phyloP scores from a whole-genome alignment of 768 basidiomycete species.

The Pisolithus albus region DNA sequence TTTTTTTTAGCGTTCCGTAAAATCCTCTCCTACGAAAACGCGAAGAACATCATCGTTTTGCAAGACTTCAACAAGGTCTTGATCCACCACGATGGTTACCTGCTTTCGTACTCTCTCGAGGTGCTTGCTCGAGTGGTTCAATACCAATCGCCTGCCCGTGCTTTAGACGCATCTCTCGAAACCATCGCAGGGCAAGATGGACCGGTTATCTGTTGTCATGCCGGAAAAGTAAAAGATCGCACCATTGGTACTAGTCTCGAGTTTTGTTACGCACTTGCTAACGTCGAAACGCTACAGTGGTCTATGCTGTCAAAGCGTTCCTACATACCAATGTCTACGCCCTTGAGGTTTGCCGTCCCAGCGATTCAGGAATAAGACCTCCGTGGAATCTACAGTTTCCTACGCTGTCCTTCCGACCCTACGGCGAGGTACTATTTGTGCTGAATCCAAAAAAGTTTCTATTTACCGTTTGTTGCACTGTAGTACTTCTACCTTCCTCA shows the following conservation, averaged over 20 bases:
- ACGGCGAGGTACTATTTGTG: slow-evolving; percentile 51
- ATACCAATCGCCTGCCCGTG: slow-evolving; percentile 39
- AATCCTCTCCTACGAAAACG: slow-evolving; percentile 45
- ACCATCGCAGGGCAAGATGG: slow-evolving; percentile 48
- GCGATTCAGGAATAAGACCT: slow-evolving; percentile 31
- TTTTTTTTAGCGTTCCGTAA: slow-evolving; percentile 45
- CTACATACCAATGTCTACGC: slow-evolving; percentile 55
- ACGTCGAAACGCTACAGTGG: slow-evolving; percentile 37
- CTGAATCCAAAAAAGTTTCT: not conserved
- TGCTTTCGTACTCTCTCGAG: slow-evolving; percentile 67
- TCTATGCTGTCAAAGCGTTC: slow-evolving; percentile 58
- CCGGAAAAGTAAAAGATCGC: slow-evolving; percentile 45
- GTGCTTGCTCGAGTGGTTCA: slow-evolving; percentile 54
- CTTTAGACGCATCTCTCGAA: slow-evolving; percentile 54
- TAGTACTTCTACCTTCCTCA: slow-evolving; percentile 67
- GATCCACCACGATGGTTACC: slow-evolving; percentile 49
- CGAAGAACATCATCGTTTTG: slow-evolving; percentile 51
- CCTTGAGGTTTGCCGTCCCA: slow-evolving; percentile 46
- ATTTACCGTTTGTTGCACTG: not conserved
- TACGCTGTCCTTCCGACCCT: slow-evolving; percentile 48
- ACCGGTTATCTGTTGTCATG: slow-evolving; percentile 55
- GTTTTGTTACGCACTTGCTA: slow-evolving; percentile 1
- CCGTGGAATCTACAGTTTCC: slow-evolving; percentile 24
- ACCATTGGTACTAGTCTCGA: slow-evolving; percentile 44
- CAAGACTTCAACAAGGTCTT: slow-evolving; percentile 61